Evolutionary conservation across 495 filamentous ascomycete species (phyloP), one percentile per base, ranked within the genome.

Genomic region (Daldinia decipiens): DNA sequence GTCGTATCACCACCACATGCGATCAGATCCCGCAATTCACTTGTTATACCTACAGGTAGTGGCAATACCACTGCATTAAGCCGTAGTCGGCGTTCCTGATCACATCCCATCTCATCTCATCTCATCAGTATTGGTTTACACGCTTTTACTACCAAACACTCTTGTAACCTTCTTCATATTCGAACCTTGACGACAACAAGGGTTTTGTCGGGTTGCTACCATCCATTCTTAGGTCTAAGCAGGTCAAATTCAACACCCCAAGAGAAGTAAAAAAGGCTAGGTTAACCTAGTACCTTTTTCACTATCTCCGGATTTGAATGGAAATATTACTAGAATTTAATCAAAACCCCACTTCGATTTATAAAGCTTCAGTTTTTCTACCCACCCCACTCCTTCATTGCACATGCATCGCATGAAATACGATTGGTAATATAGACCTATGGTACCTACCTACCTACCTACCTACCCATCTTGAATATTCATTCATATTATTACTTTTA

Each of bases 361-460:
- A 66, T 67, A 70, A 70, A 66, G 57, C 71, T 74, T 74, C 62
- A 62, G 61, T 74, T 71, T 74, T 67, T 62, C 53, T 19, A 36
- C 54, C 50, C 51, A 36, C 51, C 51, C 51, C 51, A 29, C 51
- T 26, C 24, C 29, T 53, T 31, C 51, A 19, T 56, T 56, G n/a
- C 53, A 2, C 31, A 36, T 56, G 17, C 55, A 64, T 58, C 6
- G 26, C 58, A 65, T 31, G 40, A 31, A 50, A 59, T 64, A 36
- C 21, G 58, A 70, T 73, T 73, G 62, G 65, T 73, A 73, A 72
- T 72, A 72, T 72, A 68, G 27, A 68, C 50, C 15, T 36, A 36
- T 24, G 38, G 13, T 55, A 43, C 60, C 43, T 50, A n/a, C 53
- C 36, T 56, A 32, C 13, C 34, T 60, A 43, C 60, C 43, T 50